phyloP scores from a whole-genome alignment of 148 eudicot species.

The Talinum fruticosum region DNA sequence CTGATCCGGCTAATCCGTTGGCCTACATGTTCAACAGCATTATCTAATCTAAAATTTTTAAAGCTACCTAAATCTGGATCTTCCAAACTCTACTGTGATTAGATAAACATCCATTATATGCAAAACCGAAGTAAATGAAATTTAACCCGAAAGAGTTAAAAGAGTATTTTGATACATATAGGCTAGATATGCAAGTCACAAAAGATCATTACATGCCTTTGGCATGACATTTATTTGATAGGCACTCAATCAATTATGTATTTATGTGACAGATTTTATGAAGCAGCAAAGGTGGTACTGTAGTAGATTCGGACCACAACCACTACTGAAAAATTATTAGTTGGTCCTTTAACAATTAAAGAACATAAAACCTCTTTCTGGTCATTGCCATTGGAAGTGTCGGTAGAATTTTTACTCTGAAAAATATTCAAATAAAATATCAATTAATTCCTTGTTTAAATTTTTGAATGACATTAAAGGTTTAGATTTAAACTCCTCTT shows the following conservation, averaged over 20 bases:
- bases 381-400: neutral
- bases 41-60: neutral
- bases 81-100: too few species aligned
- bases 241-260: neutral
- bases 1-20: constrained; percentile 32
- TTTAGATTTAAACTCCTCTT: neutral
- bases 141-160: too few species aligned
- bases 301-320: constrained; percentile 4
- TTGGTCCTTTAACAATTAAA: neutral
- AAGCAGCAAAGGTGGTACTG: neutral
- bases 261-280: neutral
- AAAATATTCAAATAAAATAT: neutral
- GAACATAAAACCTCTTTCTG: too few species aligned
- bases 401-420: neutral
- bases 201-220: neutral
- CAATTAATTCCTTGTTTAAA: neutral
- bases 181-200: neutral
- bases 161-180: too few species aligned
- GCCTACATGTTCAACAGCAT: constrained; percentile 39
- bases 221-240: neutral
- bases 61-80: neutral
- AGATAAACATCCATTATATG: too few species aligned
- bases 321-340: neutral
- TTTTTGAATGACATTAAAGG: neutral
- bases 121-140: too few species aligned